phyloP scores from a whole-genome alignment of 2,329 filamentous ascomycete genomes.

The Pseudodiploospora longispora region DNA sequence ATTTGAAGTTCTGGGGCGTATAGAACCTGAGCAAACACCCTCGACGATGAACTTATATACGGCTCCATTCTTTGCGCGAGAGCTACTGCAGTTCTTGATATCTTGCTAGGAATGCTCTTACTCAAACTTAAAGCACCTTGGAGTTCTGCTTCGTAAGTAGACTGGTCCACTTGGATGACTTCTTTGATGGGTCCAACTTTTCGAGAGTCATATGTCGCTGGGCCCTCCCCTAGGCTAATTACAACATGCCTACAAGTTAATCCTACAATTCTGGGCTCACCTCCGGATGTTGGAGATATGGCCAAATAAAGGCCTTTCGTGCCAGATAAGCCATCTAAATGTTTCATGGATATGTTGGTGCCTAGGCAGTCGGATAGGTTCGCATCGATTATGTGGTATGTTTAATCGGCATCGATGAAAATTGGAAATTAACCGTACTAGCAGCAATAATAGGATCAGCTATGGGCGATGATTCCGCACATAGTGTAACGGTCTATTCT shows the following conservation, averaged over 20 bases:
- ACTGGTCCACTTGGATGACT: conserved; percentile 2
- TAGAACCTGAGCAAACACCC: background rate
- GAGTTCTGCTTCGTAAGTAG: background rate
- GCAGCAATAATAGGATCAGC: background rate
- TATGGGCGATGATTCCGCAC: background rate
- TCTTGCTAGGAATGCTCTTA: accelerated
- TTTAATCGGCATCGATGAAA: background rate
- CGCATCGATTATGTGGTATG: background rate
- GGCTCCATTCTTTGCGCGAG: background rate
- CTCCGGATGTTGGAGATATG: background rate
- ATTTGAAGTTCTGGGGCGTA: background rate
- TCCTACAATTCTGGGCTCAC: background rate
- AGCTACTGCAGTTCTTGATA: background rate
- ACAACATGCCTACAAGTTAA: conserved; percentile 3
- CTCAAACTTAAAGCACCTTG: no score
- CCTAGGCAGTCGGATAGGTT: conserved; percentile 1
- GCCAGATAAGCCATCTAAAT: background rate
- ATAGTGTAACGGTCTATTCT: background rate
- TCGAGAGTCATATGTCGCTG: background rate
- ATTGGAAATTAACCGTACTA: background rate
- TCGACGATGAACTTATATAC: background rate
- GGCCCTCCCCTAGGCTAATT: background rate
- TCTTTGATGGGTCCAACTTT: background rate
- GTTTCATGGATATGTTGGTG: conserved; percentile 1
- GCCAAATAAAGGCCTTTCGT: conserved; percentile 3